These are phyloP conservation scores for Trichosporon ovoides DNA, from an alignment of 1,284 basidiomycete species.

Conservation along the genomic window DNA sequence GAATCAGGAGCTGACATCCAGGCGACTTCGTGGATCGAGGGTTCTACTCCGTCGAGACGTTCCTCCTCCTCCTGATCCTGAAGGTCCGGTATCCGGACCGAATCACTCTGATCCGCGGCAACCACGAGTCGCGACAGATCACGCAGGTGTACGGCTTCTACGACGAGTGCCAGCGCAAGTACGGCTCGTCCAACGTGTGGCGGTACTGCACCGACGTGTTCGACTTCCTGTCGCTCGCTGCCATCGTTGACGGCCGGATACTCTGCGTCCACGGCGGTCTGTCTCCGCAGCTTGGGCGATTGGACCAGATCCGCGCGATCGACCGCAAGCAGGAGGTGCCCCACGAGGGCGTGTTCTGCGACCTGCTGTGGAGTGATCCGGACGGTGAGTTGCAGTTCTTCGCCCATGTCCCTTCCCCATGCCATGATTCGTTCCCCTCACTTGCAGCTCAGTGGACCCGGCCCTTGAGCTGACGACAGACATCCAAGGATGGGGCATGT, in stretches of 20 bases:
- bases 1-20: slow-evolving; percentile 19
- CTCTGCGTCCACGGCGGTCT: slow-evolving; percentile 93
- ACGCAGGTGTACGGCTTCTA: slow-evolving; percentile 99
- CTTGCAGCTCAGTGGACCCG: too few relatives aligned
- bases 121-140: slow-evolving; percentile 98
- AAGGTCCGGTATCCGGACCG: slow-evolving; percentile 98
- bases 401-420: too few relatives aligned
- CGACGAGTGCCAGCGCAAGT: slow-evolving; percentile 92
- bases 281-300: slow-evolving; percentile 72
- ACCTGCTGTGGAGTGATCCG: slow-evolving; percentile 96
- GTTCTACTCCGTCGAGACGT: slow-evolving; percentile 96
- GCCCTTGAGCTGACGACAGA: slow-evolving; percentile 51
- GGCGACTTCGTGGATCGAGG: slow-evolving; percentile 96
- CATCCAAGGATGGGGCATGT: slow-evolving; percentile 89
- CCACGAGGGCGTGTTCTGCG: slow-evolving; percentile 98
- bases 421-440: too few relatives aligned
- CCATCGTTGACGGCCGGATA: slow-evolving; percentile 91
- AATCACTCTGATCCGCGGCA: slow-evolving; percentile 93
- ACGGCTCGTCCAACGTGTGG: slow-evolving; percentile 70
- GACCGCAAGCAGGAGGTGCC: slow-evolving; percentile 98
- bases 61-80: slow-evolving; percentile 85
- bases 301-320: slow-evolving; percentile 94
- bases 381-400: slow-evolving; percentile 65
- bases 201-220: slow-evolving; percentile 98
- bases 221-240: slow-evolving; percentile 89